phyloP scores from a whole-genome alignment of 1,139 yeast species.

The Saccharomyces hybrid region DNA sequence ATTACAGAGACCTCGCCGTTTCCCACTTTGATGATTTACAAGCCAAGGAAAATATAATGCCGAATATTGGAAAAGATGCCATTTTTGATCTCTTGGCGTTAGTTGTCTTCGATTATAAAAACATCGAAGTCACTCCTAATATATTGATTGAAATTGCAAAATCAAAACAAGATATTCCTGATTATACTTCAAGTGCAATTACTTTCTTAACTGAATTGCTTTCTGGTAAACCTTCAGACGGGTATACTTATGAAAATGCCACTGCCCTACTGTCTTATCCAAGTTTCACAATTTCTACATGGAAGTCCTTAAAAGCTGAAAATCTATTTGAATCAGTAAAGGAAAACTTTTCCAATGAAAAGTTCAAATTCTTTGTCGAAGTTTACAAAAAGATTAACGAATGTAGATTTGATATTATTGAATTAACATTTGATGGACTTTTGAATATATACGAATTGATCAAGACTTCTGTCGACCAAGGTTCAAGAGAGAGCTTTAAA shows the following conservation, averaged over 20 bases:
- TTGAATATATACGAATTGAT: slow-evolving; percentile 2
- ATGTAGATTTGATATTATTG: slow-evolving; percentile 4
- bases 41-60: slow-evolving; percentile 2
- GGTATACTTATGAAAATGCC: background rate
- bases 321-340: slow-evolving; percentile 15
- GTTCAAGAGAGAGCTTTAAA: slow-evolving; percentile 11
- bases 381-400: slow-evolving; percentile 19
- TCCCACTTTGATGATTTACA: slow-evolving; percentile 9
- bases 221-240: background rate
- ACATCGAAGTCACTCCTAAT: slow-evolving; percentile 10
- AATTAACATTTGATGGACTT: slow-evolving; percentile 9
- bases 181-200: background rate
- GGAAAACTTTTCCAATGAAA: slow-evolving; percentile 19
- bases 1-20: slow-evolving; percentile 17
- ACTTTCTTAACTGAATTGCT: background rate
- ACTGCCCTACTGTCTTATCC: slow-evolving; percentile 8
- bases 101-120: slow-evolving; percentile 16
- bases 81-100: slow-evolving; percentile 12
- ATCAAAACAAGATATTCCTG: slow-evolving; percentile 5
- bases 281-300: slow-evolving; percentile 12
- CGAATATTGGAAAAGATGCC: slow-evolving; percentile 6
- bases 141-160: slow-evolving; percentile 30
- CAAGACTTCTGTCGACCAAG: background rate
- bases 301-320: slow-evolving; percentile 17
- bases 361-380: slow-evolving; percentile 29